phyloP scores from a whole-genome alignment of 495 filamentous ascomycete genomes.

The Penicillium steckii region DNA sequence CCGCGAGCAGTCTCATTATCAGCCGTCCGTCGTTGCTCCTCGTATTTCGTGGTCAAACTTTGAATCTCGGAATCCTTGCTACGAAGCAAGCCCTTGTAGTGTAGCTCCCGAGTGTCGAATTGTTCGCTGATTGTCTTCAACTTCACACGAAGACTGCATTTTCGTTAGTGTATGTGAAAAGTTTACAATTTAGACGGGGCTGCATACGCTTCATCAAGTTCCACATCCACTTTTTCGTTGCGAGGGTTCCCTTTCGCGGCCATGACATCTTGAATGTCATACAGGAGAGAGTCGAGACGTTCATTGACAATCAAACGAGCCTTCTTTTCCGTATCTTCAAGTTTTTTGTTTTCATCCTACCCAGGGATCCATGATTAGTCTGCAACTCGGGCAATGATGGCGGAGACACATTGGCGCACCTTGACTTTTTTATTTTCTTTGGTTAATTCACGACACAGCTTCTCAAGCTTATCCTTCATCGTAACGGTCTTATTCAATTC shows the following conservation, averaged over 20 bases:
- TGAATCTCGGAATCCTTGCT: conserved; percentile 97
- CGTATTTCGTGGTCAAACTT: conserved; percentile 78
- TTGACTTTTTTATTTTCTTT: conserved; percentile 97
- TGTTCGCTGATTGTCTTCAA: conserved; percentile 95
- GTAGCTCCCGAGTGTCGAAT: conserved; percentile 89
- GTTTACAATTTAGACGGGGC: background rate
- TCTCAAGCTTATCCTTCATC: conserved; percentile 93
- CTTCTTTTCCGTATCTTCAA: conserved; percentile 78
- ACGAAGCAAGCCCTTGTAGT: conserved; percentile 84
- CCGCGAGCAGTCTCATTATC: conserved; percentile 77
- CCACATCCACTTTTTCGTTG: conserved; percentile 71
- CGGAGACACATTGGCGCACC: conserved; percentile 46
- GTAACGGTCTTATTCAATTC: conserved; percentile 62
- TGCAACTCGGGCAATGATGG: background rate
- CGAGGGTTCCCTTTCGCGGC: conserved; percentile 75
- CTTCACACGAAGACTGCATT: conserved; percentile 72
- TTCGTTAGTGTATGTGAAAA: background rate
- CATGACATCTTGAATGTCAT: conserved; percentile 77
- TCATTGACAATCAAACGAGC: conserved; percentile 83
- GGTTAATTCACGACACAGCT: conserved; percentile 86
- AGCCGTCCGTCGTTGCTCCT: conserved; percentile 82
- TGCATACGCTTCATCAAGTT: conserved; percentile 81
- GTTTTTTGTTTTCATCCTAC: conserved; percentile 89
- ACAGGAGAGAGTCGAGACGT: conserved; percentile 69
- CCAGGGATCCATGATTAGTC: background rate